These are phyloP conservation scores for Purpureocillium lavendulum DNA, from an alignment of 2,329 filamentous ascomycete species.

Conservation along the genomic window DNA sequence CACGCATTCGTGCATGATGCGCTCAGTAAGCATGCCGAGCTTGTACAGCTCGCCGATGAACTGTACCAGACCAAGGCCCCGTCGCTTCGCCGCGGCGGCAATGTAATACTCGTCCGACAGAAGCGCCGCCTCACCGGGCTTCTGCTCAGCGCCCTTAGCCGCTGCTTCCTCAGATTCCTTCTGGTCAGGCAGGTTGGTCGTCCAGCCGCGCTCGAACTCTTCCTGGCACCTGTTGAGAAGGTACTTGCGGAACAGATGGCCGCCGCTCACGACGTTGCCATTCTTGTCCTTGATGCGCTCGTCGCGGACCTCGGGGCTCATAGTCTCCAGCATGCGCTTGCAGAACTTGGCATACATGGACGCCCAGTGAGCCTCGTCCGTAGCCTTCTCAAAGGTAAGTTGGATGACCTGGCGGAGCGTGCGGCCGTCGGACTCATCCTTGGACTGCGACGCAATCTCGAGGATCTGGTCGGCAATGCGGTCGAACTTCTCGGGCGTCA, in stretches of 20 bases:
- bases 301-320: slow-evolving; percentile 91
- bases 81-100: slow-evolving; percentile 88
- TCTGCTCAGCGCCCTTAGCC: slow-evolving; percentile 28
- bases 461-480: slow-evolving; percentile 92
- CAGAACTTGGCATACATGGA: slow-evolving; percentile 99
- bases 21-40: slow-evolving; percentile 94
- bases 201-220: slow-evolving; percentile 98
- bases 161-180: slow-evolving; percentile 49
- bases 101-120: slow-evolving; percentile 95
- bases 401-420: slow-evolving; percentile 97
- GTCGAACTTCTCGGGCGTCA: slow-evolving; percentile 99
- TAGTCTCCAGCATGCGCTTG: slow-evolving; percentile 90
- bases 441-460: slow-evolving; percentile 85
- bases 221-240: slow-evolving; percentile 97
- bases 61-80: slow-evolving; percentile 93
- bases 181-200: slow-evolving; percentile 70
- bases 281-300: slow-evolving; percentile 89
- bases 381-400: slow-evolving; percentile 98
- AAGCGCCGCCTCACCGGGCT: slow-evolving; percentile 65
- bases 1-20: slow-evolving; percentile 99
- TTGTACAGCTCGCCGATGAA: slow-evolving; percentile 99
- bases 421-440: slow-evolving; percentile 88
- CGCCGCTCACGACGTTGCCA: slow-evolving; percentile 81
- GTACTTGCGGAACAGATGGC: slow-evolving; percentile 95
- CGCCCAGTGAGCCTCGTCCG: slow-evolving; percentile 96